These are phyloP conservation scores for Camellia sinensis DNA, from an alignment of 148 eudicot species.

Conservation along the genomic window DNA sequence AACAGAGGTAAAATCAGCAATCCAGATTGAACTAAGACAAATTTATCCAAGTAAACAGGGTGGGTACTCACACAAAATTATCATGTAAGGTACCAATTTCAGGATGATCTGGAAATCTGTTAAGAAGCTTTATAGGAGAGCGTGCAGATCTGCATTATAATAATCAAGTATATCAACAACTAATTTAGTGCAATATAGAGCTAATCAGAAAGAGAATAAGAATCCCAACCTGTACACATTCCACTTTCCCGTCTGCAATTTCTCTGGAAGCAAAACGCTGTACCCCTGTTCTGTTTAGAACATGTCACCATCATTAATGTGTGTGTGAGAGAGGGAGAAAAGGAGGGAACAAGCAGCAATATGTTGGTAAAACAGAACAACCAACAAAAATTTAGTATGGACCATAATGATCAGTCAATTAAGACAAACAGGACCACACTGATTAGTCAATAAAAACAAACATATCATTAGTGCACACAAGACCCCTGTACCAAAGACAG, in stretches of 20 bases:
- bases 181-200: neutral
- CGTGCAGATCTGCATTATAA: slow-evolving; percentile 60
- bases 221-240: slow-evolving; percentile 77
- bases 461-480: too few species aligned
- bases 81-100: slow-evolving; percentile 87
- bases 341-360: too few species aligned
- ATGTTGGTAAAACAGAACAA: too few species aligned
- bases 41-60: slow-evolving; percentile 8
- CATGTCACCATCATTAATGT: slow-evolving; percentile 5
- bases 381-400: too few species aligned
- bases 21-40: neutral
- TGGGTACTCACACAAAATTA: slow-evolving; percentile 71
- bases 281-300: slow-evolving; percentile 65
- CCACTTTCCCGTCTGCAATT: slow-evolving; percentile 92
- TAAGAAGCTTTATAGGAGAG: slow-evolving; percentile 71
- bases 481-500: too few species aligned
- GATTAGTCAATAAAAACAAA: too few species aligned
- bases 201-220: neutral
- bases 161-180: slow-evolving; percentile 2
- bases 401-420: too few species aligned
- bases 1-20: neutral
- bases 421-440: too few species aligned
- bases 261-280: slow-evolving; percentile 89
- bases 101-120: slow-evolving; percentile 68
- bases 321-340: neutral